Base-by-base conservation (phyloP, 2,329 filamentous ascomycete genomes). In the Diaporthe ampelina region DNA sequence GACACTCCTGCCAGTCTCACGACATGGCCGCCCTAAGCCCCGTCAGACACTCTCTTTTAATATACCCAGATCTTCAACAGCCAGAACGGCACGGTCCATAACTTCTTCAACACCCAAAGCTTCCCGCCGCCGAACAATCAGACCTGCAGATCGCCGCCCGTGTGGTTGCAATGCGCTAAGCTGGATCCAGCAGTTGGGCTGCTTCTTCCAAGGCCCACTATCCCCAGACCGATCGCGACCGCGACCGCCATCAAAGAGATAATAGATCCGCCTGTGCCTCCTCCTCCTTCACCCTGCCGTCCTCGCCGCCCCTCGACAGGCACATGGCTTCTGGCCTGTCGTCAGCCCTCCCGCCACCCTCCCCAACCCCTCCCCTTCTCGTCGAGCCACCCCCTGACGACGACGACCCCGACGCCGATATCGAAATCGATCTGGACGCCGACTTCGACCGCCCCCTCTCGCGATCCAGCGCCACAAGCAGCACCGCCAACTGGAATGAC, bases 281-380 rank as follows among this genome's bases (percentile, higher is more conserved):
- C 29, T 37, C 58, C 29, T 17, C 63, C 37, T 48, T 65, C 26
- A 48, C 40, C 19, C 43, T 71, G 40, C 54, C 61, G 24, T 52
- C 50, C 58, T 29, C 17, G 57, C 63, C 56, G 57, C 45, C 40
- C 13, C 37, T 54, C 48, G 63, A 67, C 68, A 75, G 73, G 77
- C 77, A 70, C 77, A 93, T 93, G 91, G 90, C 90, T 76, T 87
- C 90, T 74, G 85, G 85, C 77, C 85, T 90, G 77, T 88, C 90
- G 69, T 86, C 91, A 76, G 90, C 90, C 73, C 82, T 88, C 56
- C 91, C 90, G 75, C 91, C 91, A 73, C 87, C 90, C 78, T 92
- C 91, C 43, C 91, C 91, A 17, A 92, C 91, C 78, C 91, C 91
- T 77, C 91, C 91, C 76, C 86, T 88, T 79, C 80, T 83, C 75